Evolutionary conservation across 2,329 filamentous ascomycete species (phyloP), one percentile per base, ranked within the genome.

Genomic region (Allantophomopsis cytisporea): DNA sequence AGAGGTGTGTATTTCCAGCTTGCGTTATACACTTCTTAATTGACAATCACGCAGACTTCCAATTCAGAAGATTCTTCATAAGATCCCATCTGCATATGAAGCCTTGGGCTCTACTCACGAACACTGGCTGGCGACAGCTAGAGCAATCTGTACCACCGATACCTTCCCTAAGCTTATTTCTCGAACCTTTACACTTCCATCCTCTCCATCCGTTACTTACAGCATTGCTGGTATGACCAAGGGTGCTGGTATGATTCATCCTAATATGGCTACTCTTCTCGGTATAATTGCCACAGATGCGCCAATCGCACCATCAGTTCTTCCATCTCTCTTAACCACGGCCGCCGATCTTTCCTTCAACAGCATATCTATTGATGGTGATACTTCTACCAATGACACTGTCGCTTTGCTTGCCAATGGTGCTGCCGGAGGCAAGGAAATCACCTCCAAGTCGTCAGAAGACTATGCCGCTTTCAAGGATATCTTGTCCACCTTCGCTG

Each of bases 201-300:
- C 83, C 2, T 83, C 83, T 4, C 76, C 83, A 0, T 69, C 69
- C 14, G 67, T 76, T 37, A 78, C 81, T 57, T 98, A 94, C 64
- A 72, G 74, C 50, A 81, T 98, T 37, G 87, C 85, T 11, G 91
- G 91, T 50, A 93, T 94, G 76, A 94, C 89, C 54, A 98, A 98
- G 66, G 91, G 91, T 41, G 91, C 91, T 5, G 91, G 91, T 54
- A 98, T 98, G 91, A 94, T 98, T 59, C 88, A 95, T 56, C 91
- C 91, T 36, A 96, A 98, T 66, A 94, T 98, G 88, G 91, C 87
- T 21, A 98, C 91, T 1, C 73, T 96, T 28, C 76, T 98, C 30
- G 87, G 85, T 39, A 82, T 96, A 44, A 73, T 96, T 53, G 87
- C 85, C 53, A 98, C 91, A 12, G 91, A 98, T 52, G 89, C 82